Evolutionary conservation across 352 stramenopile genomes (phyloP), one percentile per base, ranked within the genome.

Genomic region (Globisporangium barbulae): DNA sequence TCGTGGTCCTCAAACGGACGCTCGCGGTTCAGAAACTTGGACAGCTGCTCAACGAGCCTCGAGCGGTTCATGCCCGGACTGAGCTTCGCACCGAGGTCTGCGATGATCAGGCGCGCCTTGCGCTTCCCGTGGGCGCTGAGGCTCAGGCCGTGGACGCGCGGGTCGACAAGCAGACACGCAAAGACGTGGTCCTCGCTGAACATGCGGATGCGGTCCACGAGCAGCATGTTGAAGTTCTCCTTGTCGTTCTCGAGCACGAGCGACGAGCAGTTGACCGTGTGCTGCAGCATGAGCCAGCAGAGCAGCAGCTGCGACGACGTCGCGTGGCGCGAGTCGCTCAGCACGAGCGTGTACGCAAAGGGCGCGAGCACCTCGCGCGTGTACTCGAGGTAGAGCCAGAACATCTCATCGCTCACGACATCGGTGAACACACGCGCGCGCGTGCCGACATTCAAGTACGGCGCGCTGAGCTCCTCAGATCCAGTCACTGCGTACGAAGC

Each of bases 1-100:
- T 68, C 64, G 15, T 72, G 65, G 42, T 83, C 74, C 47, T 83
- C 70, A 45, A 83, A 83, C 17, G 74, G 74, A 4, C 56, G 60
- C 53, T 79, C 60, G 17, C 64, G 54, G 52, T 68, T 74, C 30
- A 83, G 44, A 22, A 70, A 83, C 64, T 79, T 73, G 55, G 76
- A 59, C 12, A 83, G 39, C 19, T 78, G 70, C 54, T 74, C 74
- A 17, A 83, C 59, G 7, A 83, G 39, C 3, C 58, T 63, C n/a
- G 35, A 28, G 10, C 62, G 65, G n/a, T 73, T 63, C 4, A 67
- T 41, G 13, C 31, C 31, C 5, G 67, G 49, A 56, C 68, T 45
- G 10, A 75, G 42, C 49, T 63, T 58, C 13, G 39, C 25, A 1
- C 53, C 63, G 13, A 72, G 55, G 8, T 71, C 63, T 0, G 58